Evolutionary conservation across 352 stramenopile species (phyloP).

Genomic region (Pythium myriotylum): DNA sequence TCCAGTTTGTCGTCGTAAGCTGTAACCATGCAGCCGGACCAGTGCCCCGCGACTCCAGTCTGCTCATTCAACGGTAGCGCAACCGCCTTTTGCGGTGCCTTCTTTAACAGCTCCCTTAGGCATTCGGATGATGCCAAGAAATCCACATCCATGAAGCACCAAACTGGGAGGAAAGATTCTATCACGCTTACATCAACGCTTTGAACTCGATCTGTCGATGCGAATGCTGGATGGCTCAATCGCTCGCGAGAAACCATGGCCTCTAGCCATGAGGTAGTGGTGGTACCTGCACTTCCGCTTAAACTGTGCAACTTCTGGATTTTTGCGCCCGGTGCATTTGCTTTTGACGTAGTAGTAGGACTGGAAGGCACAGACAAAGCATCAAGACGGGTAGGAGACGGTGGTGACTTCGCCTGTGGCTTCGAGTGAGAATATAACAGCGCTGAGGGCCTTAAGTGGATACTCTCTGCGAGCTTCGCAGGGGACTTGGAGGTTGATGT

Average conservation of each 20-base stretch:
- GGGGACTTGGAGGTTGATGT: slow-evolving; percentile 1
- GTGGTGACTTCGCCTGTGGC: slow-evolving; percentile 16
- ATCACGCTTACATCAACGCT: slow-evolving; percentile 31
- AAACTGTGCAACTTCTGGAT: slow-evolving; percentile 24
- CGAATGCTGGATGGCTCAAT: slow-evolving; percentile 48
- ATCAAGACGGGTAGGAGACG: slow-evolving; percentile 15
- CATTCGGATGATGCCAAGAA: slow-evolving; percentile 8
- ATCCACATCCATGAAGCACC: slow-evolving; percentile 74
- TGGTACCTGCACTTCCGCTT: slow-evolving; percentile 18
- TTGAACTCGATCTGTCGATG: background rate
- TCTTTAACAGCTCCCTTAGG: slow-evolving; percentile 18
- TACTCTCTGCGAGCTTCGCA: slow-evolving; percentile 16
- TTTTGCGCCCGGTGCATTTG: slow-evolving; percentile 6
- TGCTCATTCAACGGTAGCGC: slow-evolving; percentile 63
- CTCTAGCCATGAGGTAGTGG: slow-evolving; percentile 52
- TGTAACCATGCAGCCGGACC: slow-evolving; percentile 79
- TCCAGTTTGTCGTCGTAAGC: slow-evolving; percentile 49
- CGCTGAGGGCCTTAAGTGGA: slow-evolving; percentile 6
- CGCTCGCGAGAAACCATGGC: slow-evolving; percentile 42
- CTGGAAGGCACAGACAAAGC: background rate
- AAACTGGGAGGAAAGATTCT: slow-evolving; percentile 64
- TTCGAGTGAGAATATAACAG: slow-evolving; percentile 4
- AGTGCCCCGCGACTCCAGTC: slow-evolving; percentile 59
- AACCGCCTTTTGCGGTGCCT: slow-evolving; percentile 50
- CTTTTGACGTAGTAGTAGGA: background rate